Evolutionary conservation across 2,329 filamentous ascomycete genomes (phyloP), one percentile per base, ranked within the genome.

Genomic region (Neonectria hederae): DNA sequence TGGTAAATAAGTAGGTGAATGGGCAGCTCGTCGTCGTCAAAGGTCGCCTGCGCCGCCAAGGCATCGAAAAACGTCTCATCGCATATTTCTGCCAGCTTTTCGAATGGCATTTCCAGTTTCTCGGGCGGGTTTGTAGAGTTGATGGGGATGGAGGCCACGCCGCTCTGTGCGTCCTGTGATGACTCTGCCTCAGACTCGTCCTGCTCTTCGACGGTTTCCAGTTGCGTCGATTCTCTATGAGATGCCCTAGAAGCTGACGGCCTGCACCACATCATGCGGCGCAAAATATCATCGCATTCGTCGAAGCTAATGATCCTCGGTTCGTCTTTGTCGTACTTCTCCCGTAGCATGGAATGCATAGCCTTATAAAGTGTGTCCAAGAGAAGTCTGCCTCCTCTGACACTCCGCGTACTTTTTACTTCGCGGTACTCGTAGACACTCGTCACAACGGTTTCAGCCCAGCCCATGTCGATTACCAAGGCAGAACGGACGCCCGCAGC

Each of bases 351-450:
- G 54, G 45, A 59, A 32, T 75, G 84, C 4, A 95, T 77, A 19
- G 92, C 76, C 60, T 85, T 86, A 70, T 90, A 92, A 71, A 93
- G 89, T 61, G 90, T 86, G 70, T 90, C 84, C 46, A 91, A 86
- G 21, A 98, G 81, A 62, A 86, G 77, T 74, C 90, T 94, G 63
- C 91, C 93, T 35, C 89, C 94, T 68, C 96, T 86, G 14, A 92
- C 84, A 42, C 88, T 95, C 58, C 92, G 86, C 61, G 84, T 87
- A 58, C 88, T 88, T 17, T 85, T 83, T 1, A 97, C 88, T 76
- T 97, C 94, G 58, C 92, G 90, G 76, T 94, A 97, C 79, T 99
- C 96, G 75, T 94, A 98, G 7, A 98, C 85, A 6, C 90, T 92
- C 0, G 93, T 97, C 22, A 97, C 87, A 0, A 90, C 86, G 0